These are phyloP conservation scores for Euphrasia confusa DNA, from an alignment of 257 asterid species.

Conservation along the genomic window DNA sequence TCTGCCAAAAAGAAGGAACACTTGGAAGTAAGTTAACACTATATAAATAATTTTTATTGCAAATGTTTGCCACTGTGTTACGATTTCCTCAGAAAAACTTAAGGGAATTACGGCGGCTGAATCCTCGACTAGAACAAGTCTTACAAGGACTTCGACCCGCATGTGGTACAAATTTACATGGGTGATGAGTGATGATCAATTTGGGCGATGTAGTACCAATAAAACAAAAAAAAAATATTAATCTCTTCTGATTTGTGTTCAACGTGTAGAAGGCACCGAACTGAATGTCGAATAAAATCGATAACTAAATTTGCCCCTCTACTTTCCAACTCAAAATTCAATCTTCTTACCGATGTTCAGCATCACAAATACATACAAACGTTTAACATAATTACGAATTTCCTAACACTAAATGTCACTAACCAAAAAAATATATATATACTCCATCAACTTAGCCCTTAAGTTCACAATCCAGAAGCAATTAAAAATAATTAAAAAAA, in stretches of 20 bases:
- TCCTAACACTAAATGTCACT: background rate
- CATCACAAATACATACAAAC: conserved; percentile 10
- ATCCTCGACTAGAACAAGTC: background rate
- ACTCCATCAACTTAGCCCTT: background rate
- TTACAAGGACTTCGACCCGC: background rate
- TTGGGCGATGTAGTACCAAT: too few relatives aligned
- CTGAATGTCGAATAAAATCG: background rate
- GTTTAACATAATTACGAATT: conserved; percentile 6
- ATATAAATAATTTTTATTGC: background rate
- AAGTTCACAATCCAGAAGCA: background rate
- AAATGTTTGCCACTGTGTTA: background rate
- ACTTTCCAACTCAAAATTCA: conserved; percentile 21
- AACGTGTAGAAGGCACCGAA: too few relatives aligned
- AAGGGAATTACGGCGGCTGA: background rate
- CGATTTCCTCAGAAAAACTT: background rate
- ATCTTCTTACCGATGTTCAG: conserved; percentile 6
- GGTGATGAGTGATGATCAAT: too few relatives aligned
- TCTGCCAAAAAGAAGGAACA: conserved; percentile 43
- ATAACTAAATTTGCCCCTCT: background rate
- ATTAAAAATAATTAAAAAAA: background rate
- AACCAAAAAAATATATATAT: background rate
- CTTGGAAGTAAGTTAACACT: background rate
- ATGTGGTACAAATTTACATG: background rate
- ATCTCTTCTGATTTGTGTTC: too few relatives aligned
- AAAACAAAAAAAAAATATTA: too few relatives aligned